phyloP scores from a whole-genome alignment of 1,139 yeast species.

The Kurtzmaniella quercitrusa region DNA sequence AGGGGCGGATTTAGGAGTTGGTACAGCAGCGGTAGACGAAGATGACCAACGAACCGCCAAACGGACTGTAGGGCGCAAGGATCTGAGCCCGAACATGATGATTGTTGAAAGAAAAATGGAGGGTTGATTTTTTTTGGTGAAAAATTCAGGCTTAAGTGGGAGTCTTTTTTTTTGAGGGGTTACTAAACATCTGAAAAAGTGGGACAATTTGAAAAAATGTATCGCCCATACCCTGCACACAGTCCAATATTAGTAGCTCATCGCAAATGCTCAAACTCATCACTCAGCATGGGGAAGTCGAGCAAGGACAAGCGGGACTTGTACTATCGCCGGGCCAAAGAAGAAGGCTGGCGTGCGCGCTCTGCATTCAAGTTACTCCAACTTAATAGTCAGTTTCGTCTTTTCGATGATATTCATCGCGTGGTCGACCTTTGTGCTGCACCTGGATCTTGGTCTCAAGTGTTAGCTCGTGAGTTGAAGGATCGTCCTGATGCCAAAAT shows the following conservation, averaged over 20 bases:
- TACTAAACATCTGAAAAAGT: not conserved
- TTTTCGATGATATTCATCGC: constrained; percentile 67
- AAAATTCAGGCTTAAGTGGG: not conserved
- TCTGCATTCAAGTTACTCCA: constrained; percentile 93
- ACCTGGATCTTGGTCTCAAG: constrained; percentile 99
- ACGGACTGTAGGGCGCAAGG: not conserved
- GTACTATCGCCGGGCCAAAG: constrained; percentile 88
- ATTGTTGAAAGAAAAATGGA: not conserved
- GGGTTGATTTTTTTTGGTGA: too few relatives aligned
- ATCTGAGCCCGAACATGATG: not conserved
- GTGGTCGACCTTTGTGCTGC: constrained; percentile 98
- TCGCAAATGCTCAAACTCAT: not conserved
- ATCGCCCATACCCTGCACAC: not conserved
- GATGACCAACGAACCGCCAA: not conserved
- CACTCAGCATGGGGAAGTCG: constrained; percentile 76
- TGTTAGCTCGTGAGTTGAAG: constrained; percentile 67
- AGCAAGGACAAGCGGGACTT: constrained; percentile 94
- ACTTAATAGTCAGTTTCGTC: constrained; percentile 80
- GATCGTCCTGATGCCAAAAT: constrained; percentile 58
- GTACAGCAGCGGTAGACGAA: not conserved
- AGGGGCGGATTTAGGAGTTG: constrained; percentile 1
- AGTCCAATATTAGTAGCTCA: too few relatives aligned
- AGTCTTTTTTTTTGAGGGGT: not conserved
- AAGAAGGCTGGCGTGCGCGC: constrained; percentile 96
- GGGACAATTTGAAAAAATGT: not conserved